These are phyloP conservation scores for Fereydounia khargensis DNA, from an alignment of 1,284 basidiomycete genomes.

Conservation along the genomic window DNA sequence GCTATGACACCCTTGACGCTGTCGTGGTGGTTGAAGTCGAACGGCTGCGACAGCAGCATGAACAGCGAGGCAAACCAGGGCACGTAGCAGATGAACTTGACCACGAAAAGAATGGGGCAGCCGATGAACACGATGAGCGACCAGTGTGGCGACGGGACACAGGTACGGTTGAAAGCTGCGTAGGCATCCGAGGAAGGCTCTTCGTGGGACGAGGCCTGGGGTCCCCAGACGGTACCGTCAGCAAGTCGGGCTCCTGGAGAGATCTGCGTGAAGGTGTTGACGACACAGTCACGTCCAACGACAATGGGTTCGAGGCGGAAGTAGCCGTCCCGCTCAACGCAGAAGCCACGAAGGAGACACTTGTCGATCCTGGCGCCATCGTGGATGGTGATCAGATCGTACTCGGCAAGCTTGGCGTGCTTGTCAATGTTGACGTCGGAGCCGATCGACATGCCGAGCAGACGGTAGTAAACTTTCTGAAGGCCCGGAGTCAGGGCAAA, in stretches of 20 bases:
- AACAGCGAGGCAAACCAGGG: slow-evolving; percentile 57
- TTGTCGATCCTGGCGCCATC: slow-evolving; percentile 55
- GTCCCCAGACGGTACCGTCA: slow-evolving; percentile 56
- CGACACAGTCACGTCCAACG: slow-evolving; percentile 55
- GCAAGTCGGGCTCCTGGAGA: slow-evolving; percentile 55
- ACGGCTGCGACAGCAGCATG: slow-evolving; percentile 54
- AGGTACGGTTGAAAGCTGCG: slow-evolving; percentile 53
- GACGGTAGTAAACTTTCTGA: slow-evolving; percentile 52
- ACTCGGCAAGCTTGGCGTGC: slow-evolving; percentile 49
- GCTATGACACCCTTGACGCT: slow-evolving; percentile 54
- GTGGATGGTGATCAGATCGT: slow-evolving; percentile 57
- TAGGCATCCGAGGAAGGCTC: slow-evolving; percentile 54
- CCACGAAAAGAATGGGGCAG: slow-evolving; percentile 44
- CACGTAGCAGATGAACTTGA: slow-evolving; percentile 50
- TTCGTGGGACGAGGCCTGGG: slow-evolving; percentile 55
- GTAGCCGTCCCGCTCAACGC: slow-evolving; percentile 56
- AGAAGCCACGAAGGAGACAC: slow-evolving; percentile 55
- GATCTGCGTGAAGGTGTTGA: slow-evolving; percentile 57
- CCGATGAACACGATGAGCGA: slow-evolving; percentile 49
- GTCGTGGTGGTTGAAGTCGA: slow-evolving; percentile 54
- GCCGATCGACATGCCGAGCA: slow-evolving; percentile 55
- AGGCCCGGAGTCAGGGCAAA: slow-evolving; percentile 50
- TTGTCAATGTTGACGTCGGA: slow-evolving; percentile 53
- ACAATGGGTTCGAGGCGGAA: slow-evolving; percentile 56
- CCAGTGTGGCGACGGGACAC: slow-evolving; percentile 46